phyloP scores from a whole-genome alignment of 2,329 filamentous ascomycete species.

The Pestalotiopsis sp. region DNA sequence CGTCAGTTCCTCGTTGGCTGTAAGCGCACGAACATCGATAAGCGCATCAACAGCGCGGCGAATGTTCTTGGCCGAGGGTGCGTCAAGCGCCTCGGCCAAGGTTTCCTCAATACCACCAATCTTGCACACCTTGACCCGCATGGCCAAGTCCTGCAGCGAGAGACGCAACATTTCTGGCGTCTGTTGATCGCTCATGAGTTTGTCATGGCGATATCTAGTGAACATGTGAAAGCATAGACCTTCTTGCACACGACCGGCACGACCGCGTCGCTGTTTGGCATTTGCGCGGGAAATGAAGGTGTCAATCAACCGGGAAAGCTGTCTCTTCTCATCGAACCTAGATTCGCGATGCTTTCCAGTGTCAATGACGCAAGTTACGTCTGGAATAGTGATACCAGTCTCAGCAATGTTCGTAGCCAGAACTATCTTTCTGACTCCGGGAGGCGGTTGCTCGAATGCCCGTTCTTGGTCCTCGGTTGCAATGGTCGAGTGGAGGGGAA shows the following conservation, averaged over 20 bases:
- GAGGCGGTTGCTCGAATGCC: conserved; percentile 84
- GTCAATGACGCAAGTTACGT: conserved; percentile 96
- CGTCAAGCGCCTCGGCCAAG: conserved; percentile 83
- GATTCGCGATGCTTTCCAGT: conserved; percentile 97
- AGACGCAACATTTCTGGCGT: conserved; percentile 95
- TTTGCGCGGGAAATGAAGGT: conserved; percentile 96
- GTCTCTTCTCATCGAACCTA: conserved; percentile 91
- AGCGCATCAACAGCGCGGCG: conserved; percentile 89
- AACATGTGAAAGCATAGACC: conserved; percentile 96
- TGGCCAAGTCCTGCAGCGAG: conserved; percentile 91
- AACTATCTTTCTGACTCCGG: conserved; percentile 86
- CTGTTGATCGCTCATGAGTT: conserved; percentile 85
- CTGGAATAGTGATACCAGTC: conserved; percentile 97
- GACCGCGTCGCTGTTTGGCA: conserved; percentile 89
- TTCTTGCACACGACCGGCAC: conserved; percentile 93
- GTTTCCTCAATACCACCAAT: conserved; percentile 92
- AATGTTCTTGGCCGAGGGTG: conserved; percentile 90
- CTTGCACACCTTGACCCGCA: conserved; percentile 97
- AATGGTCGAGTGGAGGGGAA: conserved; percentile 91
- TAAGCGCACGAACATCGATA: conserved; percentile 89
- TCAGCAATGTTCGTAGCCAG: conserved; percentile 98
- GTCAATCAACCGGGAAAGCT: conserved; percentile 88
- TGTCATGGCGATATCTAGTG: conserved; percentile 86
- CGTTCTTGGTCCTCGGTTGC: conserved; percentile 95
- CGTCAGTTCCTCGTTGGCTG: conserved; percentile 79